Evolutionary conservation across 306 rosid genomes (phyloP).

Genomic region (Sicyos edulis): DNA sequence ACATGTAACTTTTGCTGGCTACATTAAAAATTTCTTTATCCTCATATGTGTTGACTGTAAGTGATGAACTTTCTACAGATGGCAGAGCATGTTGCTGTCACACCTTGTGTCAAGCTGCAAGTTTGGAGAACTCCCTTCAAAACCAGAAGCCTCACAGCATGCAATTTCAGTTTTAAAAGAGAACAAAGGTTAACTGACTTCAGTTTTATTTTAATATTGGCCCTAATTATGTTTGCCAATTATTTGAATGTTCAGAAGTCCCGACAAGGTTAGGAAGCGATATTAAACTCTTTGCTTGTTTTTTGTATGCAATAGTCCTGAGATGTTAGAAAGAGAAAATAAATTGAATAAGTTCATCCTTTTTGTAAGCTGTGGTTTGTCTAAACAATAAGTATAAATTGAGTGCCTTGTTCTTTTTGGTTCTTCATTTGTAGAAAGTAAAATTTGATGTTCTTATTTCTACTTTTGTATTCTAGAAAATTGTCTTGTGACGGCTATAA

Average conservation of each 20-base stretch:
- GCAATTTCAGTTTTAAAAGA: conserved; percentile 25
- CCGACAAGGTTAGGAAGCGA: background rate
- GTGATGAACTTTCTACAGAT: conserved; percentile 27
- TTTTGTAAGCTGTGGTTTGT: background rate
- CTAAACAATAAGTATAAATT: background rate
- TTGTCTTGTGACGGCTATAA: conserved; percentile 33
- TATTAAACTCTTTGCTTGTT: background rate
- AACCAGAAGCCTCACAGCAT: conserved; percentile 25
- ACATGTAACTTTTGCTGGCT: background rate
- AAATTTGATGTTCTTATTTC: background rate
- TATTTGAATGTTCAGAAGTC: background rate
- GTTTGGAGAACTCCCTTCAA: conserved; percentile 28
- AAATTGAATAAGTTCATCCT: background rate
- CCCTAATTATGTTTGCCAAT: conserved; percentile 13
- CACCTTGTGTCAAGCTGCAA: conserved; percentile 46
- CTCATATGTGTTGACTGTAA: background rate
- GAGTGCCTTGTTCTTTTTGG: background rate
- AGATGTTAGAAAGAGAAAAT: conserved; percentile 4
- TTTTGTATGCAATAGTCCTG: conserved; percentile 5
- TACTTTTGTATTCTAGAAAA: conserved; percentile 37
- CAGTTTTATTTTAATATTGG: conserved; percentile 4
- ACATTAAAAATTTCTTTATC: background rate
- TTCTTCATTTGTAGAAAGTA: background rate
- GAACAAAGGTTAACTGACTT: conserved; percentile 37
- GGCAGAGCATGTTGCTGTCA: conserved; percentile 62